Evolutionary conservation across 768 basidiomycete genomes (phyloP).

Genomic region (Boletus vinaceobasis): DNA sequence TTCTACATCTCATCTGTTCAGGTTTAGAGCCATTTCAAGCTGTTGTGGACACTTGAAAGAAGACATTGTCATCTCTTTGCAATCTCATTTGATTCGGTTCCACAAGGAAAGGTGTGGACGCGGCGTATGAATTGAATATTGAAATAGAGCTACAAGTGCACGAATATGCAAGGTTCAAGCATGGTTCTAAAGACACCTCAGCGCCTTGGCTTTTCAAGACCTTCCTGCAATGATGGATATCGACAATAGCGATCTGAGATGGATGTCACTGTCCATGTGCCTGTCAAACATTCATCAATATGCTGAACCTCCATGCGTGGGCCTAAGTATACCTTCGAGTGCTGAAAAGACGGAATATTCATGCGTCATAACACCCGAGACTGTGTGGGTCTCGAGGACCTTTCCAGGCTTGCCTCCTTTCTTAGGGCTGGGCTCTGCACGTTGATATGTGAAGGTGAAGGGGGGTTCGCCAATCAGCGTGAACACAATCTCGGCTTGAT

Average conservation of each 20-base stretch:
- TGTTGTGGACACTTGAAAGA: not conserved
- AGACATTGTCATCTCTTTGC: not conserved
- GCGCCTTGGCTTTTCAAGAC: slow-evolving; percentile 35
- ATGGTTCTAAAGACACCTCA: slow-evolving; percentile 10
- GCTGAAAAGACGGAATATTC: slow-evolving; percentile 93
- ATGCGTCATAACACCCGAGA: slow-evolving; percentile 67
- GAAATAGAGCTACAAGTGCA: slow-evolving; percentile 27
- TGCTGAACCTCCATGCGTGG: not conserved
- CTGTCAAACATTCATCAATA: slow-evolving; percentile 36
- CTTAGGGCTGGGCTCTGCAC: slow-evolving; percentile 64
- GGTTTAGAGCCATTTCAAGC: slow-evolving; percentile 41
- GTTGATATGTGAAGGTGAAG: slow-evolving; percentile 94
- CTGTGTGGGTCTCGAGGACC: slow-evolving; percentile 89
- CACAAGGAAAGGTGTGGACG: not conserved
- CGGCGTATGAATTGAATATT: slow-evolving; percentile 5
- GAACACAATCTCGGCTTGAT: slow-evolving; percentile 93
- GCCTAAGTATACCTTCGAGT: slow-evolving; percentile 66
- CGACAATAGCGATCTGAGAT: slow-evolving; percentile 88
- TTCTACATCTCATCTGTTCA: slow-evolving; percentile 92
- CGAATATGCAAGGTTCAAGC: slow-evolving; percentile 14
- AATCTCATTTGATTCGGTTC: slow-evolving; percentile 2
- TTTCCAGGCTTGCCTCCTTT: slow-evolving; percentile 71
- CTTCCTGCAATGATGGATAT: slow-evolving; percentile 71
- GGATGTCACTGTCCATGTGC: slow-evolving; percentile 90
- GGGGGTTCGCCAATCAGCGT: slow-evolving; percentile 88